Evolutionary conservation across 2,329 filamentous ascomycete species (phyloP), one percentile per base, ranked within the genome.

Genomic region (Trichophaea hybrida): DNA sequence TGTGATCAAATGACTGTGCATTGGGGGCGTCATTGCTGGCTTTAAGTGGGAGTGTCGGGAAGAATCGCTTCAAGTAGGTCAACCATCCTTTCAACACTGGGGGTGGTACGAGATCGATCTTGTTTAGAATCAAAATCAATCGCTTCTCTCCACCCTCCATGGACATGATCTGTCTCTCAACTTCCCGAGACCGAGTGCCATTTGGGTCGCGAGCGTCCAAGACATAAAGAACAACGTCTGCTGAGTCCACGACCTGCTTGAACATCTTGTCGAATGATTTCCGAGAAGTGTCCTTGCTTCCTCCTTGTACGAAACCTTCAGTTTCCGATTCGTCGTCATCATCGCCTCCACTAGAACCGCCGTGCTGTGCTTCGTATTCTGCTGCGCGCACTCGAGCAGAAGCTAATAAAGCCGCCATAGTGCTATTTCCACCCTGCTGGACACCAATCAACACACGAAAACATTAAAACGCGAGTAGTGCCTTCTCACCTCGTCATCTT

Each of bases 241-340:
- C 86, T 64, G 86, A 81, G 63, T 94, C 87, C 37, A 94, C 83
- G 13, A 96, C 89, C 70, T 88, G 81, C 77, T 95, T 95, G 79
- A 95, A 96, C 68, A 94, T 83, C 77, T 94, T 95, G 78, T 95
- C 89, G 73, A 91, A 95, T 58, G 88, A 87, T 73, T 84, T 88
- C 69, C 89, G 81, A 56, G 90, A 95, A 51, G 78, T 79, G 63
- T 85, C 82, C 69, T 72, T 73, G 68, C 73, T 74, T 43, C 35
- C 53, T n/a, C 38, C 12, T 32, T 35, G 31, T 59, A 60, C 43
- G 51, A 43, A 50, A 58, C 57, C 6, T 55, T 55, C 38, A 55
- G 13, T 48, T 6, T 57, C 44, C 32, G 49, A 48, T 8, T 59
- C 61, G 8, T 72, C 73, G 35, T 73, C 73, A 5, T 70, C 69